Base-by-base conservation (phyloP, 2,329 filamentous ascomycete genomes). In the Cladosporium sp. region DNA sequence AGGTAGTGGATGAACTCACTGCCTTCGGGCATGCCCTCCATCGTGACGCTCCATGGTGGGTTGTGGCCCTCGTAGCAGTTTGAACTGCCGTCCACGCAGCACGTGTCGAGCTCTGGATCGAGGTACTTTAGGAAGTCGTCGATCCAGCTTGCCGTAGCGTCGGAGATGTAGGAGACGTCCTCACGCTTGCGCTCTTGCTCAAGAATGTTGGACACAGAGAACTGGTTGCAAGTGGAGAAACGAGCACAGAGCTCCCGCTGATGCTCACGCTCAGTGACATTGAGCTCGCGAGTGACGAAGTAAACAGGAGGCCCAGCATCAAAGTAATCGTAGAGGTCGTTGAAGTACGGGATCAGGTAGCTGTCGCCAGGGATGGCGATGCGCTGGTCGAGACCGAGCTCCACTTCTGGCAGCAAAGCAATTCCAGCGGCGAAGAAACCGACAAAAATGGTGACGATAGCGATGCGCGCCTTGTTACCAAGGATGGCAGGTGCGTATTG, bases 121-220 rank as follows among this genome's bases (percentile, higher is more conserved):
- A 97, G 75, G 92, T 93, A 99, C 53, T 89, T 80, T 71, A 97
- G 89, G 71, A 89, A 97, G 65, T 99, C 93, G 58, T 99, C 93
- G 15, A 99, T 80, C 93, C 93, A 99, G 68, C 88, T 96, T 3
- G 95, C 93, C 0, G 92, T 85, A 0, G 90, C 87, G 8, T 91
- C 85, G 6, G 89, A 80, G 58, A 99, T 89, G 68, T 90, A 97
- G 1, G 90, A 96, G 1, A 92, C 77, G 6, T 95, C 82, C 0
- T 90, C 80, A 32, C 93, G 83, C 72, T 96, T 97, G 9, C 93
- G 84, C 71, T 99, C 95, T 59, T 93, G 88, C 66, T 99, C 95
- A 4, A 99, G 77, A 1, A 96, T 84, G 63, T 96, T 96, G 34
- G 89, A 83, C 3, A 99, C 75, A 0, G 91, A 96, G 53, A 86